phyloP scores from a whole-genome alignment of 306 rosid species.

The Oxytropis ochrocephala region DNA sequence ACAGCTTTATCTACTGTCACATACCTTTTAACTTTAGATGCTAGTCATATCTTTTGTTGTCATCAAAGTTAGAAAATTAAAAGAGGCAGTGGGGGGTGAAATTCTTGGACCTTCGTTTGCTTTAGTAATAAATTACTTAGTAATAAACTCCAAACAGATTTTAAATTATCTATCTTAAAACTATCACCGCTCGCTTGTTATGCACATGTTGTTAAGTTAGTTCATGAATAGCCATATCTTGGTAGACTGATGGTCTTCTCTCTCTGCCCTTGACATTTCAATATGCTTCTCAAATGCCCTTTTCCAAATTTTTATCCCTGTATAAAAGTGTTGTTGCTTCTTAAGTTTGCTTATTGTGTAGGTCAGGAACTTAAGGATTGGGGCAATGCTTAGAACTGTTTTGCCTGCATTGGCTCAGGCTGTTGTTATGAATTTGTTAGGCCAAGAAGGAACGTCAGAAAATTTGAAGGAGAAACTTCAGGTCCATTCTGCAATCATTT shows the following conservation, averaged over 20 bases:
- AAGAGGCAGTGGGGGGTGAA: neutral
- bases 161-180: neutral
- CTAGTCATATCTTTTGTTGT: neutral
- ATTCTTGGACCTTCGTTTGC: neutral
- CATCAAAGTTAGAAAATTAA: neutral
- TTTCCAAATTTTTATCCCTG: neutral
- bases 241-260: neutral
- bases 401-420: slow-evolving; percentile 88
- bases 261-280: neutral
- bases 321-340: neutral
- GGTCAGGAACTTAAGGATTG: slow-evolving; percentile 83
- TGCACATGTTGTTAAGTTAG: neutral
- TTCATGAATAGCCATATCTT: neutral
- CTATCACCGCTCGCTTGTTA: neutral
- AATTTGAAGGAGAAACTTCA: slow-evolving; percentile 69
- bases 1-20: neutral
- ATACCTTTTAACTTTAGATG: neutral
- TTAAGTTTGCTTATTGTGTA: slow-evolving; percentile 24
- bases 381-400: slow-evolving; percentile 90
- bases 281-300: neutral
- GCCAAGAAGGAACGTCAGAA: slow-evolving; percentile 42
- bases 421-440: slow-evolving; percentile 53
- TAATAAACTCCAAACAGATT: neutral
- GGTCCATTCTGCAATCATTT: slow-evolving; percentile 40
- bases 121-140: neutral